Base-by-base conservation (phyloP, 2,329 filamentous ascomycete species). In the Tetracladium maxilliforme region DNA sequence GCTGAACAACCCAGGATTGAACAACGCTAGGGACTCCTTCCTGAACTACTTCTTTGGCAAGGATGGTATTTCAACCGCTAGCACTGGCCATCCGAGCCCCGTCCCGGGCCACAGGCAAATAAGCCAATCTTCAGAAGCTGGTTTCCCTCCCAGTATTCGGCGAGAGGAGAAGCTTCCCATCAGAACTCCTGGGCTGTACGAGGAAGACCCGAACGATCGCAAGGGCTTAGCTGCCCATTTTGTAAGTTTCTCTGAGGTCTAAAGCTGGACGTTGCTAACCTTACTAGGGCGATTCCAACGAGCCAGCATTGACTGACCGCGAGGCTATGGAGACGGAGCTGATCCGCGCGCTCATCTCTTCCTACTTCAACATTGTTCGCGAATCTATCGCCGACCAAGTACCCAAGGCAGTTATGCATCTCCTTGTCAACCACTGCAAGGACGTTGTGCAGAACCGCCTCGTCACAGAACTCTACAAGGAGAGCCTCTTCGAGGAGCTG, bases 31-130 rank as follows among this genome's bases (percentile, higher is more conserved):
- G 33, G 90, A 98, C 52, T 92, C 84, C 1, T 98, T 98, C 60
- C 53, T 98, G 33, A 95, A 87, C 53, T 98, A 98, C 53, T 98
- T 98, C 55, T 98, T 98, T 43, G 86, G 90, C 40, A 95, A 98
- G 47, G 90, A 98, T 33, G 81, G 68, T 19, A 51, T 61, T 16
- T 55, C 60, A 30, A 42, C 56, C 31, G 43, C 58, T 22, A 52
- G 48, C 25, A 28, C 43, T 16, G 45, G 47, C 7, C 30, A 37
- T 12, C 39, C 39, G 51, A 36, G 48, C 49, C 33, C 48, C 52
- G 18, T 32, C 49, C 17, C 44, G 9, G 54, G 50, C 9, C 54
- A 51, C 37, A 64, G 84, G 36, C 82, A 92, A 44, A 72, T 82
- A 24, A 84, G 70, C 54, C 78, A 92, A 45, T 67, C 70, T 30